Conservation (phyloP, 208 protist genomes). For the Crithidia expoeki region DNA sequence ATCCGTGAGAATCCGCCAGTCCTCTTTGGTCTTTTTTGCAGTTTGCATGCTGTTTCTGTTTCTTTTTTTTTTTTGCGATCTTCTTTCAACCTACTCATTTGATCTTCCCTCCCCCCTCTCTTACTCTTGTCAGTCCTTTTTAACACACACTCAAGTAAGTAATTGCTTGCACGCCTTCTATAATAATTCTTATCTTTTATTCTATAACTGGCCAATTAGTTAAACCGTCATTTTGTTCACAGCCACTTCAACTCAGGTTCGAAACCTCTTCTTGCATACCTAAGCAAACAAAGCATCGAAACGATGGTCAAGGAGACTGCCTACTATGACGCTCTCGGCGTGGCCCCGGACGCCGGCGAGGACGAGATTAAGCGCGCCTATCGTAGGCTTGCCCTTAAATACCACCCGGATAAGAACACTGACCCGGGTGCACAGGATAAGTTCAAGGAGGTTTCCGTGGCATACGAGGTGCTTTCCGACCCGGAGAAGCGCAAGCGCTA, state of each 20-base stretch:
- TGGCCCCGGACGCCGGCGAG: constrained; percentile 75
- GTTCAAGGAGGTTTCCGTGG: constrained; percentile 96
- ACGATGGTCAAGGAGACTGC: constrained; percentile 91
- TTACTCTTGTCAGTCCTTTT: neutral
- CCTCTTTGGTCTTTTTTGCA: no score
- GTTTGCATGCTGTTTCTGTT: neutral
- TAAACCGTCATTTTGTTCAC: neutral
- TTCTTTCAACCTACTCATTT: neutral
- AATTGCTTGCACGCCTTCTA: neutral
- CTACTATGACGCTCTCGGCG: constrained; percentile 90
- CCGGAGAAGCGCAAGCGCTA: constrained; percentile 96
- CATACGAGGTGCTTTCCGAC: constrained; percentile 98
- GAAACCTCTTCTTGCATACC: constrained; percentile 4
- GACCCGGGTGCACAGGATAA: constrained; percentile 88
- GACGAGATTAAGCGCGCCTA: constrained; percentile 95
- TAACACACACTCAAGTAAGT: neutral
- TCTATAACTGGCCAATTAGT: neutral
- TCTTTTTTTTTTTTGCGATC: neutral
- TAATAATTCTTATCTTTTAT: neutral
- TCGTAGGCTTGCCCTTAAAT: constrained; percentile 93
- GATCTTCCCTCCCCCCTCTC: neutral
- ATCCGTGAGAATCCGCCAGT: no score
- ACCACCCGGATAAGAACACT: constrained; percentile 95
- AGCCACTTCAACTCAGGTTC: constrained; percentile 4
- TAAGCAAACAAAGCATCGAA: constrained; percentile 3